Conservation (phyloP, 2,329 filamentous ascomycete genomes). For the Cytospora leucostoma region DNA sequence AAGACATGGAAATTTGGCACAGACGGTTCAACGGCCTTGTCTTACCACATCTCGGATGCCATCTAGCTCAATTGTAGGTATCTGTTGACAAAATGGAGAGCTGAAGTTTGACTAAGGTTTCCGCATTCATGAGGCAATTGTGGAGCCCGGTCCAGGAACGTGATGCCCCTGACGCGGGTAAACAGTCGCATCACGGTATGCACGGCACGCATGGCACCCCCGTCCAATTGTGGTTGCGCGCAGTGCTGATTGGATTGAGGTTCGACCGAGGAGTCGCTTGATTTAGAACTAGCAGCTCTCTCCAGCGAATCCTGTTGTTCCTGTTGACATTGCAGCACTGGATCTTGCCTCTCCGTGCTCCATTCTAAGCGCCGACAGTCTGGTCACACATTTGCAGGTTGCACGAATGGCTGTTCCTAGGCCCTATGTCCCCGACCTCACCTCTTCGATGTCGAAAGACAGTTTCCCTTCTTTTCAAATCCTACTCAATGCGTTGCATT, state of each 20-base stretch:
- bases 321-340: conserved; percentile 19
- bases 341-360: conserved; percentile 24
- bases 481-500: conserved; percentile 1
- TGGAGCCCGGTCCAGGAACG: neutral
- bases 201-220: conserved; percentile 19
- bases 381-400: conserved; percentile 27
- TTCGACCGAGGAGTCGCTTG: conserved; percentile 13
- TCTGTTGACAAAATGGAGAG: too few species aligned
- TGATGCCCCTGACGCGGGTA: conserved; percentile 9
- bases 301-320: conserved; percentile 25
- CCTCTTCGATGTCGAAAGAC: conserved; percentile 12
- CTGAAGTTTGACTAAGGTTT: conserved; percentile 14
- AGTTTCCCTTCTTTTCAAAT: conserved; percentile 3
- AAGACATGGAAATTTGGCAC: neutral
- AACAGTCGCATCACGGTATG: conserved; percentile 18
- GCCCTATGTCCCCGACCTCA: conserved; percentile 20
- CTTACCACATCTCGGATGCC: neutral
- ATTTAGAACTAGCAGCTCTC: conserved; percentile 13
- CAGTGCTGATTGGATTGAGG: conserved; percentile 23
- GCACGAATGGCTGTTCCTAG: conserved; percentile 25
- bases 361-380: conserved; percentile 27
- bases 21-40: too few species aligned
- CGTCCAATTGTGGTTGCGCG: neutral
- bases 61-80: too few species aligned
- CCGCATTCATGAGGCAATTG: neutral